Base-by-base conservation (phyloP, 2,329 filamentous ascomycete species). In the Aspergillus flavus region DNA sequence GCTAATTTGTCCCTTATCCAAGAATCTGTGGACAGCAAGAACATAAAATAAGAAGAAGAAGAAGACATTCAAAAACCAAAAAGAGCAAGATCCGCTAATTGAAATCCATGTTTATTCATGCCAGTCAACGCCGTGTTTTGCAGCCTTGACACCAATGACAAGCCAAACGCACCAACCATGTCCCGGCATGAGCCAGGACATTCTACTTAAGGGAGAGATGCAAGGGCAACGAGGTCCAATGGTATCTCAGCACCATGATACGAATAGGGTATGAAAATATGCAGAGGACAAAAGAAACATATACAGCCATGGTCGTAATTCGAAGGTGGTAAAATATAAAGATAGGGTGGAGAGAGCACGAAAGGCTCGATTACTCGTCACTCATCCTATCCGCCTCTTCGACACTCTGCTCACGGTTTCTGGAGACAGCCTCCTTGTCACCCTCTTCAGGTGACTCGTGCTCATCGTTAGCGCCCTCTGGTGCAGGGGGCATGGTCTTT, bases 401-500 rank as follows among this genome's bases (percentile, higher is more conserved):
- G 7, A 41, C 60, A 55, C 26, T 69, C 62, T 28, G 56, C 60
- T 69, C 67, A 32, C 59, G 61, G 5, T 69, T 64, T 19, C 64
- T 59, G 6, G 57, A 62, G 23, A 39, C 63, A 6, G 50, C 32
- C 34, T 69, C 61, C 50, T 61, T 36, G 57, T 70, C 56, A 4
- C 64, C 64, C 23, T 64, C 58, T 26, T 64, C 55, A 1, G 14
- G 46, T 11, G 36, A 16, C 23, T 71, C 64, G 12, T 64, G 61
- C 45, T 68, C 62, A 23, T 59, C 63, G 9, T 56, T 50, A 55
- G 59, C 23, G 57, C 36, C 57, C 32, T 69, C 69, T 2, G 68
- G 76, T 3, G 77, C 73, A 28, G 75, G 71, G 14, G 76, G 76
- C 62, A 80, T 71, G 5, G 69, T 72, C 52, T 75, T 74, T 6